Evolutionary conservation across 352 stramenopile genomes (phyloP), one percentile per base, ranked within the genome.

Genomic region (Phytophthora pinifolia): DNA sequence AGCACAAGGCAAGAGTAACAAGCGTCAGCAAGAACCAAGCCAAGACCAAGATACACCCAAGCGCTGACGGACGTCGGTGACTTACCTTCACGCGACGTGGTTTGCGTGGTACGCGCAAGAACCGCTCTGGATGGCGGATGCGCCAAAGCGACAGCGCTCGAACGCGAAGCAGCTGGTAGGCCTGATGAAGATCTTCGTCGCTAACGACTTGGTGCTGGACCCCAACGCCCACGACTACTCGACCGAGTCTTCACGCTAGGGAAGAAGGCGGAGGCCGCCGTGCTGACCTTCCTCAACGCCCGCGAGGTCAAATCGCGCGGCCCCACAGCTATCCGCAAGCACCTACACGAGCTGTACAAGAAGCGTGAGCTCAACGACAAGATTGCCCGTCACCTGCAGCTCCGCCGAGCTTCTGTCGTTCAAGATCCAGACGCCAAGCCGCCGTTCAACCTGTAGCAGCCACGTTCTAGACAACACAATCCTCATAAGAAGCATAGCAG

Each of bases 191-290:
- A 18, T 45, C 3, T 45, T 45, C 38, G 12, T 45, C 9, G 15
- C 10, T 0, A n/a, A 45, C 2, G 38, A 22, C 15, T 45, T 45
- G 5, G 10, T 27, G 9, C 41, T 36, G 9, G 41, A 36, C 13
- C 27, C 20, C 18, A 25, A 6, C 41, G 14, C 42, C 15, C 12
- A 3, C 29, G 29, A 50, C 22, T 61, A 54, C 9, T 36, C n/a
- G 53, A 61, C 14, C 44, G 13, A 25, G 53, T 59, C n/a, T 17
- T 57, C 1, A 9, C 18, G 14, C 10, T 57, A 2, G 47, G 35
- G 7, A 55, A 18, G 13, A 22, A 46, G 15, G 42, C 22, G 12
- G 34, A 49, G 27, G 52, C 9, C 1, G 33, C 41, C 3, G 41
- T 52, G 15, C 13, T 51, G 1, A 33, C 42, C n/a, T 59, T 29